Evolutionary conservation across 73 alveolate species (phyloP).

Genomic region (Stentor roeselii): DNA sequence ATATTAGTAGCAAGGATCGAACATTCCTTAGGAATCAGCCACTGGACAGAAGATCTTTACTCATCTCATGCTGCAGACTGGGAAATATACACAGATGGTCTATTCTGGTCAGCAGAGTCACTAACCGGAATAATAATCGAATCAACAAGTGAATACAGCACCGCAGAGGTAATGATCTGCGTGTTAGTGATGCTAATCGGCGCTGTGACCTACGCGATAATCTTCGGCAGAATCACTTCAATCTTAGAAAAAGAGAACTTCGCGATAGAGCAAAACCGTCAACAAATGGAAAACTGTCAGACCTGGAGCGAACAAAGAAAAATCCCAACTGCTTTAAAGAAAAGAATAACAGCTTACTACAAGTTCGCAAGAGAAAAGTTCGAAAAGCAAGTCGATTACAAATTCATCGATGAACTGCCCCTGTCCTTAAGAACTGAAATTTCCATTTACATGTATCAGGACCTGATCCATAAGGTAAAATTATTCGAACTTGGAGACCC

Average conservation of each 20-base stretch:
- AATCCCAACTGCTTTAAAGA: slow-evolving; percentile 31
- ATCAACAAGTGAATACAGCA: not conserved
- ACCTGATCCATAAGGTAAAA: slow-evolving; percentile 44
- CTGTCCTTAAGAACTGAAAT: slow-evolving; percentile 40
- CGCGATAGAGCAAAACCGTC: slow-evolving; percentile 33
- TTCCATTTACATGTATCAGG: slow-evolving; percentile 37
- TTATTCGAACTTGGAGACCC: slow-evolving; percentile 61
- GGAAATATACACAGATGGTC: slow-evolving; percentile 1
- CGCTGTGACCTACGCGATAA: slow-evolving; percentile 49
- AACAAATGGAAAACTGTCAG: slow-evolving; percentile 45
- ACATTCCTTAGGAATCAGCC: not conserved
- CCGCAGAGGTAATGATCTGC: not conserved
- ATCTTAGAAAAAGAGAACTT: slow-evolving; percentile 34
- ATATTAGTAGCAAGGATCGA: slow-evolving; percentile 1
- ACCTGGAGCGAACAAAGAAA: slow-evolving; percentile 34
- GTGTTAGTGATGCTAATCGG: slow-evolving; percentile 52
- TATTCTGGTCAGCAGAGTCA: not conserved
- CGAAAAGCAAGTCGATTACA: not conserved
- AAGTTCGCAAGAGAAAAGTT: slow-evolving; percentile 34
- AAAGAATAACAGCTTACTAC: slow-evolving; percentile 42
- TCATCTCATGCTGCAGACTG: not conserved
- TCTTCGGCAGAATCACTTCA: slow-evolving; percentile 54
- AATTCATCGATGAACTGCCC: slow-evolving; percentile 54
- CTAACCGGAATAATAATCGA: not conserved
- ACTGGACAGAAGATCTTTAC: not conserved